Percentiles rank a stretch among this genome's conserved stretches.
These are phyloP conservation scores for Euphorbia pulcherrima DNA, from an alignment of 345 rosid genomes.

Conservation along the genomic window DNA sequence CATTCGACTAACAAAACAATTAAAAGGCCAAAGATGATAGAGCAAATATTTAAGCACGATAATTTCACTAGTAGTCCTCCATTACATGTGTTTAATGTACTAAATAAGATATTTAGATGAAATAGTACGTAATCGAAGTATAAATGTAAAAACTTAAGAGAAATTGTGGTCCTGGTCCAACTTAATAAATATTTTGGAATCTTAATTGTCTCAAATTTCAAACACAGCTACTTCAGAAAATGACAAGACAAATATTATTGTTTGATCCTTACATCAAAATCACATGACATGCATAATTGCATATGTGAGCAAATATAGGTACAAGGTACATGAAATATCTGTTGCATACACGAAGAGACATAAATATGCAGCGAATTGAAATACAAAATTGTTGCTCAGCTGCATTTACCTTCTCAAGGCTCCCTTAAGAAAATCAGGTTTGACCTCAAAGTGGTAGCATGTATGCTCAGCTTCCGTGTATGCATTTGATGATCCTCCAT, in stretches of 20 bases:
- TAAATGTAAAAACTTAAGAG: not conserved
- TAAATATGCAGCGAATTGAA: not conserved
- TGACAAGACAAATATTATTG: not conserved
- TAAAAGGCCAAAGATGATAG: not conserved
- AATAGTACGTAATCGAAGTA: not conserved
- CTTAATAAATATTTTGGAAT: not conserved
- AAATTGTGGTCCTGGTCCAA: not conserved
- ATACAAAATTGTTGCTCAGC: not conserved
- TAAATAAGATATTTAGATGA: not conserved
- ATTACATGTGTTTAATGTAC: not conserved
- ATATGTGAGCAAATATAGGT: not conserved
- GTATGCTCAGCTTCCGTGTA: conserved; percentile 93
- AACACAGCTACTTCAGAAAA: not conserved
- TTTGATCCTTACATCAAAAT: not conserved
- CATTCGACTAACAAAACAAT: not conserved
- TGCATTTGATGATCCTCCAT: conserved; percentile 96
- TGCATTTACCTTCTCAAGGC: conserved; percentile 72
- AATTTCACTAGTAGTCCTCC: not conserved
- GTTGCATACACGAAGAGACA: not conserved
- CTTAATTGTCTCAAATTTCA: not conserved
- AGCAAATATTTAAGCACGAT: not conserved
- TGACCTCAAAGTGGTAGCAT: conserved; percentile 97
- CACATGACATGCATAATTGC: not conserved
- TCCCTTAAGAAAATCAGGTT: conserved; percentile 76
- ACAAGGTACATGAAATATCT: not conserved